Percentiles rank a stretch among this genome's conserved stretches.
These are phyloP conservation scores for Puccinia polysora DNA, from an alignment of 1,284 basidiomycete genomes.

Conservation along the genomic window DNA sequence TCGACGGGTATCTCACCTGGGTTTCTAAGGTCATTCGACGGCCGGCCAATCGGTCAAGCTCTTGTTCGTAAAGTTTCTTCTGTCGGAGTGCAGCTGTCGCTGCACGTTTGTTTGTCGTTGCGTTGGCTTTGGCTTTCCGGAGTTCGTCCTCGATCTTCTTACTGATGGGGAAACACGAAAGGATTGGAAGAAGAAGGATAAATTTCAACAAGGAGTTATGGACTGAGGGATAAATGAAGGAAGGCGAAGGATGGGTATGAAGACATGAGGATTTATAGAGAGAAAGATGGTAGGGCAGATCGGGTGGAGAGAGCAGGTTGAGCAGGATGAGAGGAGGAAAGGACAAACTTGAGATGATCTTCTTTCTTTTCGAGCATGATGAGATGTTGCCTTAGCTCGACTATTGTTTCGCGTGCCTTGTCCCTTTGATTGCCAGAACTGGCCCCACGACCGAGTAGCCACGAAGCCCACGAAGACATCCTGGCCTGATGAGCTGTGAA, in stretches of 20 bases:
- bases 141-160: constrained; percentile 95
- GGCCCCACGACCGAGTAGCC: constrained; percentile 51
- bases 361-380: constrained; percentile 99
- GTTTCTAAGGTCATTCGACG: constrained; percentile 89
- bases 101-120: constrained; percentile 82
- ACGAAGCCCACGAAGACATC: constrained; percentile 53
- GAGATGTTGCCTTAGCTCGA: constrained; percentile 55
- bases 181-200: background rate
- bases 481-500: no score
- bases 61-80: constrained; percentile 85
- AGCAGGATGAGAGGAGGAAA: background rate
- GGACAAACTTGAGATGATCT: constrained; percentile 67
- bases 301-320: background rate
- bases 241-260: background rate
- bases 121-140: constrained; percentile 86
- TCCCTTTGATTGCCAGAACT: constrained; percentile 50
- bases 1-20: constrained; percentile 59
- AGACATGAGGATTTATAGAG: background rate
- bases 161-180: constrained; percentile 45
- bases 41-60: constrained; percentile 80
- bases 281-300: background rate
- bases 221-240: background rate
- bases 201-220: background rate
- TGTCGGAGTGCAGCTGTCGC: constrained; percentile 86
- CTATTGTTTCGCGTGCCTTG: constrained; percentile 55